Conservation (phyloP, 176 grass and related monocot species). For the Bromus sterilis region DNA sequence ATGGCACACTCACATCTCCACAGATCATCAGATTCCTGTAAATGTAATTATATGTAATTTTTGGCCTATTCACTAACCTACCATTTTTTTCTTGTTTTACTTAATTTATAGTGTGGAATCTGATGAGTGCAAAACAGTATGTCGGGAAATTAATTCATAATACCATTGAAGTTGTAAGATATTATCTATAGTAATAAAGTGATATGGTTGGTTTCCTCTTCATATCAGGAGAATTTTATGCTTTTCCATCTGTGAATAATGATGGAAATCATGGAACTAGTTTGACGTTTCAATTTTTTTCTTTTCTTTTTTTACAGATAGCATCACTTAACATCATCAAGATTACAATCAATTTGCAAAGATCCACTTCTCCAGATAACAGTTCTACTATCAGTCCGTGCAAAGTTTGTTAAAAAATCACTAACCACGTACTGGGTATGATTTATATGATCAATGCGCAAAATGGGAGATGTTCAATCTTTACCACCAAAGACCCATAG, state of each 20-base stretch:
- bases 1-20: background rate
- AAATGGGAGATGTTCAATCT: too few relatives aligned
- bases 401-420: too few relatives aligned
- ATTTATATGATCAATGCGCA: too few relatives aligned
- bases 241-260: background rate
- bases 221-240: background rate
- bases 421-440: too few relatives aligned
- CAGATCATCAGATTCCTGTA: conserved; percentile 12
- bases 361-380: too few relatives aligned
- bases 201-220: background rate
- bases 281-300: too few relatives aligned
- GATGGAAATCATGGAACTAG: background rate
- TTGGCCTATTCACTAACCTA: conserved; percentile 1
- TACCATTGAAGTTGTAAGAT: conserved; percentile 6
- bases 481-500: too few relatives aligned
- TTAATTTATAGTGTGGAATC: background rate
- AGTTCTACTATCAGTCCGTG: too few relatives aligned
- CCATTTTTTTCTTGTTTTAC: background rate
- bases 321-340: too few relatives aligned
- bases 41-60: conserved; percentile 46
- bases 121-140: background rate
- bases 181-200: conserved; percentile 23
- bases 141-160: background rate
- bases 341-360: too few relatives aligned
- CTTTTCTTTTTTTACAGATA: too few relatives aligned